These are phyloP conservation scores for Geoglossum cookeanum DNA, from an alignment of 2,329 filamentous ascomycete species.

Conservation along the genomic window DNA sequence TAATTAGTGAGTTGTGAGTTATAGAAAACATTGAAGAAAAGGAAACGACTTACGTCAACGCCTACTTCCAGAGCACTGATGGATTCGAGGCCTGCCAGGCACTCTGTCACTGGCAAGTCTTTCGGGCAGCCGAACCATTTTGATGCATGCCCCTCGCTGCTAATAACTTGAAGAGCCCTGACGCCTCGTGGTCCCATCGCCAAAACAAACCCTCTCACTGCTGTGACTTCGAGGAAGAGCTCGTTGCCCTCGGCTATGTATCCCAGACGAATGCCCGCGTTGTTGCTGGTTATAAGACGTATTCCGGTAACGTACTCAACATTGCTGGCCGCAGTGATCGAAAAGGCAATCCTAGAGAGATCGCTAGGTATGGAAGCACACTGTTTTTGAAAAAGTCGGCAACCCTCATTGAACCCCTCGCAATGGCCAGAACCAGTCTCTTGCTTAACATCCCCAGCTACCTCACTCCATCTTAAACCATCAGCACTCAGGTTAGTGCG, in stretches of 20 bases:
- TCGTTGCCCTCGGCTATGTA: constrained; percentile 2
- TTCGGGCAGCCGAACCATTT: constrained; percentile 4
- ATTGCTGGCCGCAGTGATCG: not conserved
- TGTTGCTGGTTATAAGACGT: constrained; percentile 2
- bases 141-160: not conserved
- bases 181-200: constrained; percentile 2
- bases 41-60: constrained; percentile 5
- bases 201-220: constrained; percentile 3
- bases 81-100: not conserved
- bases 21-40: not conserved
- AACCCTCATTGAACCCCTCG: constrained; percentile 1
- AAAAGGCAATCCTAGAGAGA: constrained; percentile 3
- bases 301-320: not conserved
- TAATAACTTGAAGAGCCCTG: constrained; percentile 1
- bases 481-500: not conserved
- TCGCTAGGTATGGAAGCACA: not conserved
- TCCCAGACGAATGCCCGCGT: constrained; percentile 1
- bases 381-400: constrained; percentile 3
- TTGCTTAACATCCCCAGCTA: constrained; percentile 1
- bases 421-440: not conserved
- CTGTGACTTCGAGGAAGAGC: constrained; percentile 1
- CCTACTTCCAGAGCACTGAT: constrained; percentile 3
- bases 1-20: not conserved
- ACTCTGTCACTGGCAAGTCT: constrained; percentile 4
- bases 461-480: constrained; percentile 2